Evolutionary conservation across 2,329 filamentous ascomycete species (phyloP), one percentile per base, ranked within the genome.

Genomic region (Pseudonectria foliicola): DNA sequence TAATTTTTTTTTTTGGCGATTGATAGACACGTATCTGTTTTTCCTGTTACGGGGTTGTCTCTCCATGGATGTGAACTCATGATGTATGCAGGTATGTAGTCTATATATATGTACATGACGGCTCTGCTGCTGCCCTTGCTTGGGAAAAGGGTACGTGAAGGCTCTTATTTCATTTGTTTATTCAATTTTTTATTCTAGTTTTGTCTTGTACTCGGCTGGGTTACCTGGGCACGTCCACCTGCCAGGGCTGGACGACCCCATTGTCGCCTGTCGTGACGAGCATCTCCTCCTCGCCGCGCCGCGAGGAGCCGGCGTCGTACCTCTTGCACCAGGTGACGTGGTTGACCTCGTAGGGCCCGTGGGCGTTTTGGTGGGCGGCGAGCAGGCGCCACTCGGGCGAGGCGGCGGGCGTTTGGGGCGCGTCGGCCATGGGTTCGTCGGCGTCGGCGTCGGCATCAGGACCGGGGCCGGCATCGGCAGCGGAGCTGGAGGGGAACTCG

Each of bases 281-380:
- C 57, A 95, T 82, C 63, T 96, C 90, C 50, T 95, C 86, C 15
- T 67, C 59, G 4, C 70, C 68, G 35, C 60, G 70, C 43, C 63
- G 68, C 54, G 71, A 71, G 2, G 62, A 61, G 1, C 66, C 80
- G 32, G 70, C 69, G 56, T 95, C 88, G 38, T 77, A 83, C 38
- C 89, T 72, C 49, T 73, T 76, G 46, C 87, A 88, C 92, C 92
- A 98, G 2, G 77, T 79, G 31, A 92, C 74, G 60, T 95, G 88
- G 53, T 98, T 98, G 44, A 96, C 73, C 62, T 98, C 92, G 54
- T 90, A 95, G 3, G 93, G 85, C 1, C 87, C 89, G 57, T 98
- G 92, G 3, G 82, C 85, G 24, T 80, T 81, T 31, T 81, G 70
- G 2, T 84, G 55, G n/a, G 75, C 73, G 0, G 78, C 76, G 12